Evolutionary conservation across 306 rosid species (phyloP).

Genomic region (Dicorynia guianensis): DNA sequence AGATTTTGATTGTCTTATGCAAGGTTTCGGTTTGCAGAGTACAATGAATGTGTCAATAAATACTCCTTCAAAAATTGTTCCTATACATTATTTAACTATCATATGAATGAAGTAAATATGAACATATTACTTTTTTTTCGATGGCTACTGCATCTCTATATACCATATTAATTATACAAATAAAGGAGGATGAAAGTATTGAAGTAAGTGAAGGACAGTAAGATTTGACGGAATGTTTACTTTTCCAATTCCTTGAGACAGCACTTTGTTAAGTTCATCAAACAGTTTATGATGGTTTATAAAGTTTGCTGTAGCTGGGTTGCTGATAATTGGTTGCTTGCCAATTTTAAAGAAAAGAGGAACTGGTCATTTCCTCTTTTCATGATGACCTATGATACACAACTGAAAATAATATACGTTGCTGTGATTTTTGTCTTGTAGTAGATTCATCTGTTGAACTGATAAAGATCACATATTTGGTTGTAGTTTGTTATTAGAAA

Average conservation of each 20-base stretch:
- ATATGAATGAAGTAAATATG: not conserved
- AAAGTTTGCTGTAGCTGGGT: not conserved
- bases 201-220: not conserved
- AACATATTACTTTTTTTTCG: not conserved
- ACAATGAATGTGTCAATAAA: not conserved
- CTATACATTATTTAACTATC: not conserved
- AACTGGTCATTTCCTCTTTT: not conserved
- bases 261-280: not conserved
- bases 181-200: not conserved
- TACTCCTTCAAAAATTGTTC: not conserved
- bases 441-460: not conserved
- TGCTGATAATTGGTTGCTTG: not conserved
- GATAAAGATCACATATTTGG: not conserved
- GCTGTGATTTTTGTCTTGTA: not conserved
- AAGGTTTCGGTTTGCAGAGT: not conserved
- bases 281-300: not conserved
- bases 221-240: not conserved
- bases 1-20: not conserved
- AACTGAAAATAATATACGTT: not conserved
- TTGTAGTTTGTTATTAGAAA: not conserved
- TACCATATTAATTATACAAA: too few relatives aligned
- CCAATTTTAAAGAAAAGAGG: not conserved
- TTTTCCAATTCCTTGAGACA: slow-evolving; percentile 1
- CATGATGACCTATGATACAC: not conserved
- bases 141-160: not conserved